Percentiles rank a stretch among this genome's conserved stretches.
These are phyloP conservation scores for Ceratobasidium sp. DNA, from an alignment of 1,284 basidiomycete species.

Conservation along the genomic window DNA sequence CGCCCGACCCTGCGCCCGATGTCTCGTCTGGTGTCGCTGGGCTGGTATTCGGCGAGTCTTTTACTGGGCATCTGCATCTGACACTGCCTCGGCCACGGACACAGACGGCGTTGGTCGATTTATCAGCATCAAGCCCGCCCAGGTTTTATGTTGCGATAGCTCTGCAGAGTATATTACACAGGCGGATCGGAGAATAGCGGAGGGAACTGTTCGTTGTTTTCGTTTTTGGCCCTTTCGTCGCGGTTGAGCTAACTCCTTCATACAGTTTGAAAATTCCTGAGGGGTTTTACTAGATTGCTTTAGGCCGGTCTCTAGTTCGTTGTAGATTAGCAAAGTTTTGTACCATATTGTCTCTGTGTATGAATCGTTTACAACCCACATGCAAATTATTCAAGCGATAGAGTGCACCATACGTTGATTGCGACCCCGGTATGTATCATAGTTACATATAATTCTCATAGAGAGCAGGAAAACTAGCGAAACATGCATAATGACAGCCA, in stretches of 20 bases:
- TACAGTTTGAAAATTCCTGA: conserved; percentile 13
- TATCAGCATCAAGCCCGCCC: conserved; percentile 14
- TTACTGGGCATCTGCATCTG: conserved; percentile 59
- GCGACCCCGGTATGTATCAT: conserved; percentile 3
- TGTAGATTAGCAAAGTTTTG: too few relatives aligned
- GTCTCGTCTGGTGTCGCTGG: conserved; percentile 70
- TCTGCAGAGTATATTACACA: conserved; percentile 5
- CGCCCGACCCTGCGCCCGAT: conserved; percentile 68
- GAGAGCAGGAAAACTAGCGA: conserved; percentile 27
- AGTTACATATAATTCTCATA: conserved; percentile 18
- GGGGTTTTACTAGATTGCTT: background rate
- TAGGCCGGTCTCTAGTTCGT: too few relatives aligned
- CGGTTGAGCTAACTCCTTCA: background rate
- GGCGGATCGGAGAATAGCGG: conserved; percentile 15
- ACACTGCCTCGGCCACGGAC: background rate
- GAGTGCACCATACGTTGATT: background rate
- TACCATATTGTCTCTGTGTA: background rate
- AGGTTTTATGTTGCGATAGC: background rate
- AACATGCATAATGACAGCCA: conserved; percentile 42
- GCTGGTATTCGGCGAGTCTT: conserved; percentile 70
- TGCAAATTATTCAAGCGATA: background rate
- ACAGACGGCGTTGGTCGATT: background rate
- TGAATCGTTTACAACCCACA: background rate
- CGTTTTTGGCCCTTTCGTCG: background rate
- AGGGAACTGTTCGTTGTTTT: conserved; percentile 7